Percentiles rank a stretch among this genome's conserved stretches.
phyloP scores from a whole-genome alignment of 352 stramenopile species.

The Thraustochytrium striatum region DNA sequence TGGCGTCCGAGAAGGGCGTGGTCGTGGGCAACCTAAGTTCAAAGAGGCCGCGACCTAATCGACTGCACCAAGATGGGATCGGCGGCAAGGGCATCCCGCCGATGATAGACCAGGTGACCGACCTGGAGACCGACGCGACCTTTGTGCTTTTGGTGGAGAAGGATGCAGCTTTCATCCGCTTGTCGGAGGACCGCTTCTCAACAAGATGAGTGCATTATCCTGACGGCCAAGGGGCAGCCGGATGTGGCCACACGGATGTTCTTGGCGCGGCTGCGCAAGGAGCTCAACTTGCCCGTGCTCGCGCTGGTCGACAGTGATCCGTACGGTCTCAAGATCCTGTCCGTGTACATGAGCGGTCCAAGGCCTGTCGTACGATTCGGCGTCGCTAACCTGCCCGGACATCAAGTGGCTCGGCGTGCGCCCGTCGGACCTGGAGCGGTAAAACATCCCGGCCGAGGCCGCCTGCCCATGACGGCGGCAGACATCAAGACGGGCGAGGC shows the following conservation, averaged over 20 bases:
- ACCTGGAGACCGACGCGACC: slow-evolving; percentile 69
- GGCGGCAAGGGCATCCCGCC: slow-evolving; percentile 79
- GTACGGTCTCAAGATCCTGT: slow-evolving; percentile 82
- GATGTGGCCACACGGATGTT: slow-evolving; percentile 75
- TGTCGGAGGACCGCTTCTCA: slow-evolving; percentile 81
- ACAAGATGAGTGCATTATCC: slow-evolving; percentile 81
- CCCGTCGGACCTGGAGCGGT: slow-evolving; percentile 74
- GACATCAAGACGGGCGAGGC: slow-evolving; percentile 82
- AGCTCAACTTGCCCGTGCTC: slow-evolving; percentile 76
- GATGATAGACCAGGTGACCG: slow-evolving; percentile 72
- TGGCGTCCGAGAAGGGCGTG: slow-evolving; percentile 77
- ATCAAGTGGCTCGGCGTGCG: slow-evolving; percentile 80
- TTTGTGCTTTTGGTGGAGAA: slow-evolving; percentile 86
- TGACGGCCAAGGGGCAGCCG: slow-evolving; percentile 80
- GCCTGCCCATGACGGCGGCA: slow-evolving; percentile 74
- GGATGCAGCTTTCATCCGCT: slow-evolving; percentile 79
- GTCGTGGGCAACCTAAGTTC: slow-evolving; percentile 74
- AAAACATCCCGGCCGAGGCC: slow-evolving; percentile 70
- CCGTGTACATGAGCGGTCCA: slow-evolving; percentile 77
- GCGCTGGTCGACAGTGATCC: slow-evolving; percentile 78
- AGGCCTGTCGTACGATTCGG: slow-evolving; percentile 71
- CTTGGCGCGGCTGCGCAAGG: slow-evolving; percentile 63
- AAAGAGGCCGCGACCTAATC: slow-evolving; percentile 42
- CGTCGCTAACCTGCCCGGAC: slow-evolving; percentile 74
- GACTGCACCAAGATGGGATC: slow-evolving; percentile 62